phyloP scores from a whole-genome alignment of 1,284 basidiomycete species.

The Erythrobasidium hasegawianum region DNA sequence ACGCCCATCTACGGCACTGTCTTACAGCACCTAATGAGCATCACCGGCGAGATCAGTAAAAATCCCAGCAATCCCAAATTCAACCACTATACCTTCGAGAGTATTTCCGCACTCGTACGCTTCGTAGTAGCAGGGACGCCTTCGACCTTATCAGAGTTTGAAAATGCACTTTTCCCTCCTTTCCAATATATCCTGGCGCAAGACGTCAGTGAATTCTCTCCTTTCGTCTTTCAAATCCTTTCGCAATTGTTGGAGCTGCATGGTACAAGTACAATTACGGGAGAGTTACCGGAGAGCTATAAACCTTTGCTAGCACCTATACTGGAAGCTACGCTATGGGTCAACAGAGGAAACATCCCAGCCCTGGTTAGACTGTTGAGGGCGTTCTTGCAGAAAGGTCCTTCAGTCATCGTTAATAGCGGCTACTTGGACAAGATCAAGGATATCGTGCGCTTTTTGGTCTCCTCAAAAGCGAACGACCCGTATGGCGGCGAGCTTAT shows the following conservation, averaged over 20 bases:
- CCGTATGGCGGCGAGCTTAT: constrained; percentile 86
- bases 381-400: constrained; percentile 75
- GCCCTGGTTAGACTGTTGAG: constrained; percentile 84
- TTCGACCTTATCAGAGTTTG: constrained; percentile 67
- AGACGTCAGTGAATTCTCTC: constrained; percentile 94
- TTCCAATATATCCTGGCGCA: constrained; percentile 84
- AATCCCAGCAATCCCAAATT: constrained; percentile 98
- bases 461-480: constrained; percentile 85
- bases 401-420: constrained; percentile 62
- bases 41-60: constrained; percentile 81
- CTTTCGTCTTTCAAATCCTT: constrained; percentile 94
- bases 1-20: constrained; percentile 65
- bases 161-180: constrained; percentile 69
- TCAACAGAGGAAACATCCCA: constrained; percentile 91
- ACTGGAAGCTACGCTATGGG: constrained; percentile 83
- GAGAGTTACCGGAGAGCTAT: constrained; percentile 68
- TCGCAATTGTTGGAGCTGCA: constrained; percentile 93
- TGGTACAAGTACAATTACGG: constrained; percentile 39
- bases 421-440: constrained; percentile 75
- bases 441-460: constrained; percentile 81
- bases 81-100: constrained; percentile 96
- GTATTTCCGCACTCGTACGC: constrained; percentile 84
- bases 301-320: constrained; percentile 76
- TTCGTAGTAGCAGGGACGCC: constrained; percentile 73
- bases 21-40: constrained; percentile 70